Evolutionary conservation across 768 basidiomycete genomes (phyloP).

Genomic region (Tephrocybe rancida): DNA sequence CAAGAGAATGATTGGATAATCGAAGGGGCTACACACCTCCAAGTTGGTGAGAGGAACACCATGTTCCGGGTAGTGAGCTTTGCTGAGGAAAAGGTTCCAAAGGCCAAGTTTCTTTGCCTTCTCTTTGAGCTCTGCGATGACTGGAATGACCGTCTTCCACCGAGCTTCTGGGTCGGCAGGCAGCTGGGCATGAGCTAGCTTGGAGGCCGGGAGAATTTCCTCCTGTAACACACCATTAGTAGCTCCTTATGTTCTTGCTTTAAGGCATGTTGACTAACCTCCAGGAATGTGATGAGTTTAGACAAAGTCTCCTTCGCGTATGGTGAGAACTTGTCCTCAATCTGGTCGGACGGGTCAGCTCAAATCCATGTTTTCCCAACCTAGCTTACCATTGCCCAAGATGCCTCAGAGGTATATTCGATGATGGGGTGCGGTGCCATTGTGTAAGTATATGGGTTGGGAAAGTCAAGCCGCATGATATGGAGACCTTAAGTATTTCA

Average conservation of each 20-base stretch:
- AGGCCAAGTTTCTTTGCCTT: constrained; percentile 89
- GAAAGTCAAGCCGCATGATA: constrained; percentile 1
- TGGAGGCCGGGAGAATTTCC: constrained; percentile 82
- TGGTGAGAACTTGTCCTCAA: constrained; percentile 92
- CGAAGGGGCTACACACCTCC: constrained; percentile 57
- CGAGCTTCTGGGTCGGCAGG: constrained; percentile 72
- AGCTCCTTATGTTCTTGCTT: neutral
- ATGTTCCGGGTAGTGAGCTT: constrained; percentile 86
- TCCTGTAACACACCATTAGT: constrained; percentile 51
- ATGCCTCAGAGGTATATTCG: constrained; percentile 78
- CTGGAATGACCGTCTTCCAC: constrained; percentile 84
- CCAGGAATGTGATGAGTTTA: constrained; percentile 82
- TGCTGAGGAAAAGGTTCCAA: constrained; percentile 98
- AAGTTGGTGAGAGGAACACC: constrained; percentile 93
- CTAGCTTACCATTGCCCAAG: constrained; percentile 80
- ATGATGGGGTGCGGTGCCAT: constrained; percentile 75
- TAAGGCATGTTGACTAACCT: constrained; percentile 46
- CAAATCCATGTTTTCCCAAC: neutral
- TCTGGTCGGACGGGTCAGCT: constrained; percentile 37
- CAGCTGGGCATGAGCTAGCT: constrained; percentile 79
- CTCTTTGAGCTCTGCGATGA: constrained; percentile 82
- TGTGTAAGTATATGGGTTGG: constrained; percentile 12
- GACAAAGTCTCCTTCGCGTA: constrained; percentile 86
- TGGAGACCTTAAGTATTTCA: neutral
- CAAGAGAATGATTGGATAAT: neutral